A percentile compares a stretch with the other conserved stretches of the same genome.
Evolutionary conservation across 164 flowering plant genomes (phyloP).

Genomic region (Piper betle): DNA sequence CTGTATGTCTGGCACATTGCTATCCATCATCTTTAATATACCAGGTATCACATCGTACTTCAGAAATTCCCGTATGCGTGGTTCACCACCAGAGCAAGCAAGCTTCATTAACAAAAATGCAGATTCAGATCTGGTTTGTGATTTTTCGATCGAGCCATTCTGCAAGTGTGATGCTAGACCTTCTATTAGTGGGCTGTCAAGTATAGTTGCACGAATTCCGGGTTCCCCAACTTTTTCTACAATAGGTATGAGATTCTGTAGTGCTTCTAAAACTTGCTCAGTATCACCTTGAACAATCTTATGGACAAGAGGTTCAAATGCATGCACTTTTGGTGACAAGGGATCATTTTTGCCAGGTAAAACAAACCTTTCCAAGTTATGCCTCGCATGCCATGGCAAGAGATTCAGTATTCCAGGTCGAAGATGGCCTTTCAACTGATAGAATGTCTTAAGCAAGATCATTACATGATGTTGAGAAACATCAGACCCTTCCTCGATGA

Average conservation of each 20-base stretch:
- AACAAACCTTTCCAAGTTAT: slow-evolving; percentile 25
- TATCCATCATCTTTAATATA: slow-evolving; percentile 36
- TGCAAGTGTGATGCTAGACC: slow-evolving; percentile 23
- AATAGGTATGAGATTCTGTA: slow-evolving; percentile 35
- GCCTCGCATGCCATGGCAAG: slow-evolving; percentile 42
- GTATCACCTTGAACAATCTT: slow-evolving; percentile 18
- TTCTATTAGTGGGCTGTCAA: slow-evolving; percentile 26
- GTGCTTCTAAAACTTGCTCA: slow-evolving; percentile 21
- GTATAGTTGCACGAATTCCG: slow-evolving; percentile 23
- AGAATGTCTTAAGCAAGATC: slow-evolving; percentile 25
- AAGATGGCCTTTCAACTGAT: slow-evolving; percentile 23
- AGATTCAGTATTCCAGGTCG: slow-evolving; percentile 19
- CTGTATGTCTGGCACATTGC: slow-evolving; percentile 22
- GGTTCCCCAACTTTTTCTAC: slow-evolving; percentile 28
- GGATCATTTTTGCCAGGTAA: slow-evolving; percentile 12
- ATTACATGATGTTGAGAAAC: slow-evolving; percentile 36
- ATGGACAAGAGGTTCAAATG: slow-evolving; percentile 25
- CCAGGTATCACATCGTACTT: slow-evolving; percentile 28
- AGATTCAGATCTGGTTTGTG: slow-evolving; percentile 22
- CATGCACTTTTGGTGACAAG: slow-evolving; percentile 21
- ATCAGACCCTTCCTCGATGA: slow-evolving; percentile 32
- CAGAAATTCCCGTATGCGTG: slow-evolving; percentile 23
- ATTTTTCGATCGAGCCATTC: slow-evolving; percentile 10
- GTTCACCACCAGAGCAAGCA: slow-evolving; percentile 33
- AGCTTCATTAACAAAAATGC: slow-evolving; percentile 35